These are phyloP conservation scores for Gymnopus androsaceus DNA, from an alignment of 1,284 basidiomycete genomes.

Conservation along the genomic window DNA sequence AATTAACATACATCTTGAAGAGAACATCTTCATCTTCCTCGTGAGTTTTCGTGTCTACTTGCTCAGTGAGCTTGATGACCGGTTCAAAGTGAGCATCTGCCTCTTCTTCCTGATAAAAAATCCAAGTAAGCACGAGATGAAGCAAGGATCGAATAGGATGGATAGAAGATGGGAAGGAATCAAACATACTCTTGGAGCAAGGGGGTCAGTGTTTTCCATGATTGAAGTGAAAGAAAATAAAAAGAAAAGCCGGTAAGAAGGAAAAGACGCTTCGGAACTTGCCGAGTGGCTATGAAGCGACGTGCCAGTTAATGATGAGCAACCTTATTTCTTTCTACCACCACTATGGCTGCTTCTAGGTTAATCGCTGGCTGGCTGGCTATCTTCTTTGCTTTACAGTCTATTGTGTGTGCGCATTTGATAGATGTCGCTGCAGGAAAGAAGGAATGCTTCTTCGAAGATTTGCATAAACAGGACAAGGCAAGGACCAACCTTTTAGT, in stretches of 20 bases:
- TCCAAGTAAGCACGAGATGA: conserved; percentile 11
- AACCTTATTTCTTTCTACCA: neutral
- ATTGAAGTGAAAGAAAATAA: conserved; percentile 33
- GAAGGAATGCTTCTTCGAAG: conserved; percentile 98
- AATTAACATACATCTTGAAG: conserved; percentile 89
- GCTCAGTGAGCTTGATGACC: conserved; percentile 94
- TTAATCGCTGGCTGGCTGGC: conserved; percentile 39
- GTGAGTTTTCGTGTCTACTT: conserved; percentile 92
- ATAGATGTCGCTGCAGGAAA: conserved; percentile 75
- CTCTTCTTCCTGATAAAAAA: conserved; percentile 77
- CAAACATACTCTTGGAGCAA: conserved; percentile 66
- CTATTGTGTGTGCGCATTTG: conserved; percentile 60
- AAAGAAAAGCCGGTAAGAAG: conserved; percentile 26
- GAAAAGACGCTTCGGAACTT: conserved; percentile 15
- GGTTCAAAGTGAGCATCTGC: conserved; percentile 94
- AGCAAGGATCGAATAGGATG: neutral
- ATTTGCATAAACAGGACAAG: conserved; percentile 93
- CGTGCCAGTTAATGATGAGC: no score
- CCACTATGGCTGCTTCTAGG: conserved; percentile 37
- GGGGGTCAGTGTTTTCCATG: conserved; percentile 66
- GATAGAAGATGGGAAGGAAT: conserved; percentile 10
- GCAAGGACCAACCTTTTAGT: conserved; percentile 39
- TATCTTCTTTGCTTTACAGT: conserved; percentile 44
- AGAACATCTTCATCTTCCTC: conserved; percentile 94
- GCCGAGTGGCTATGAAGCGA: conserved; percentile 22